phyloP scores from a whole-genome alignment of 805 yeast genomes.

The Debaryomyces tyrocola region DNA sequence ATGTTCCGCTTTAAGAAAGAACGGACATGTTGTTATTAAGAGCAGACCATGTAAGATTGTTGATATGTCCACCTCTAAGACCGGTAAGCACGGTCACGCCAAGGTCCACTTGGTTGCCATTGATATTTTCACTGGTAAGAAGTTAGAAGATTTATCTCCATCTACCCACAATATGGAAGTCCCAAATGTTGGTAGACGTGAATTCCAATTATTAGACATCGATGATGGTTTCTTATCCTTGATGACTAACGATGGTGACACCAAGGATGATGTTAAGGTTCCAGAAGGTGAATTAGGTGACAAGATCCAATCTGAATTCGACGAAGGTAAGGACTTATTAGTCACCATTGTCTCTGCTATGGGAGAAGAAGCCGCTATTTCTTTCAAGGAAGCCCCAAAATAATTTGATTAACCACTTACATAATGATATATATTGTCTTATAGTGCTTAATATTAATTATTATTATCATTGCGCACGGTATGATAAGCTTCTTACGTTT shows the following conservation, averaged over 20 bases:
- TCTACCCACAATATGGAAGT: conserved; percentile 99
- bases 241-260: conserved; percentile 96
- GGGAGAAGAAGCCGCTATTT: conserved; percentile 99
- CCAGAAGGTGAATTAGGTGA: conserved; percentile 99
- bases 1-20: conserved; percentile 99
- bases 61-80: conserved; percentile 99
- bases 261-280: conserved; percentile 98
- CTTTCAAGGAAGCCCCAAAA: conserved; percentile 98
- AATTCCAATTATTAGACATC: conserved; percentile 95
- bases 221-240: conserved; percentile 97
- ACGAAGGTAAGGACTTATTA: conserved; percentile 96
- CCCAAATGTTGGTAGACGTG: conserved; percentile 94
- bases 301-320: conserved; percentile 86
- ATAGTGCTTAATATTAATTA: not conserved
- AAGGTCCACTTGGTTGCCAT: conserved; percentile 99
- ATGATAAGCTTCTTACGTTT: no score
- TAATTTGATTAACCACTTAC: conserved; percentile 13
- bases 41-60: conserved; percentile 99
- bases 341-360: conserved; percentile 97
- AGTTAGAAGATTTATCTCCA: conserved; percentile 99
- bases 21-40: conserved; percentile 98
- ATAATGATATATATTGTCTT: conserved; percentile 1
- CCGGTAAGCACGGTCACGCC: conserved; percentile 99
- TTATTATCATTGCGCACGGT: not conserved
- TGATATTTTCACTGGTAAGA: conserved; percentile 98